These are phyloP conservation scores for Phytophthora multivora DNA, from an alignment of 352 stramenopile genomes.

Conservation along the genomic window DNA sequence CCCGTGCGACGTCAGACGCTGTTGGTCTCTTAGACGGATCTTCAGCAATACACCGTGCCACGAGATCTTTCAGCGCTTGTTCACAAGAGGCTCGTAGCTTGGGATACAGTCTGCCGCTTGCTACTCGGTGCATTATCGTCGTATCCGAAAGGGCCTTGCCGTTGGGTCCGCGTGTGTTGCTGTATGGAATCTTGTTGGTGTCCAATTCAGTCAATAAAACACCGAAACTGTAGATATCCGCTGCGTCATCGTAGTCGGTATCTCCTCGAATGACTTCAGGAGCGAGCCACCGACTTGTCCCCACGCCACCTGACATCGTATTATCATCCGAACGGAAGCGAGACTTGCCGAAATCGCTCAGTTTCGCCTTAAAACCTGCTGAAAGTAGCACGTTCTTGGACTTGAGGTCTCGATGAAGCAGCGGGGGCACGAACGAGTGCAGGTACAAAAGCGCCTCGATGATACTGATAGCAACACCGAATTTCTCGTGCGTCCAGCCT, in stretches of 20 bases:
- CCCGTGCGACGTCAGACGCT: conserved; percentile 8
- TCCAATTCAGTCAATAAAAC: conserved; percentile 46
- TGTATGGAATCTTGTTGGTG: conserved; percentile 44
- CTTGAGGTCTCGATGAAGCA: conserved; percentile 65
- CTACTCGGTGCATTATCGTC: conserved; percentile 50
- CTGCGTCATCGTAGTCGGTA: conserved; percentile 42
- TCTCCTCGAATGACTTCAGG: conserved; percentile 56
- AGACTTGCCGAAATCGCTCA: conserved; percentile 34
- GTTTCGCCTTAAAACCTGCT: conserved; percentile 19
- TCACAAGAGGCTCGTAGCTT: conserved; percentile 6
- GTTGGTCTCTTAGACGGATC: conserved; percentile 7
- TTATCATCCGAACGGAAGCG: conserved; percentile 22
- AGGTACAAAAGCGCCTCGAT: conserved; percentile 47
- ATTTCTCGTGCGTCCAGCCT: conserved; percentile 25
- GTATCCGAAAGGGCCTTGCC: conserved; percentile 51
- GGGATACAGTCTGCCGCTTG: conserved; percentile 31
- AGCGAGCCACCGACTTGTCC: conserved; percentile 59
- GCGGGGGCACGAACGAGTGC: conserved; percentile 34
- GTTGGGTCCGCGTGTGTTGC: conserved; percentile 27
- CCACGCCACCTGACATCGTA: conserved; percentile 45
- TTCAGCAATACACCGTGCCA: conserved; percentile 9
- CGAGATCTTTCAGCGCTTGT: conserved; percentile 5
- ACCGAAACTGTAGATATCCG: conserved; percentile 65
- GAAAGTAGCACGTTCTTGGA: conserved; percentile 55
- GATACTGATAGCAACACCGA: conserved; percentile 39